These are phyloP conservation scores for Helotiales sp. DNA, from an alignment of 2,329 filamentous ascomycete species.

Conservation along the genomic window DNA sequence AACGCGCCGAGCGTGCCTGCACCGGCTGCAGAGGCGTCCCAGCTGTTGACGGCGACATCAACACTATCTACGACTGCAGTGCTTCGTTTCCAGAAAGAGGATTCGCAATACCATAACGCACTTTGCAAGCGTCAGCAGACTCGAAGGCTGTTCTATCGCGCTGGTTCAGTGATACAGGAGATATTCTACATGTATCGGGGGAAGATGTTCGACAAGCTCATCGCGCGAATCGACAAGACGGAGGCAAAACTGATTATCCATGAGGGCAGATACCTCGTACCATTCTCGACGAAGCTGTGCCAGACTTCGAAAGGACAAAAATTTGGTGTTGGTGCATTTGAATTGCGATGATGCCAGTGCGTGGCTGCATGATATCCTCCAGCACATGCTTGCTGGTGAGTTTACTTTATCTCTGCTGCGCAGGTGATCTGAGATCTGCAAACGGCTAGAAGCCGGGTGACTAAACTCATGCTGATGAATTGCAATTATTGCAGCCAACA, in stretches of 20 bases:
- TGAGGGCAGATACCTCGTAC: background rate
- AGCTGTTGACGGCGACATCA: background rate
- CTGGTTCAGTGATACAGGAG: conserved; percentile 14
- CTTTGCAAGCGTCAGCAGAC: conserved; percentile 1
- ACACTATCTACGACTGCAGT: conserved; percentile 11
- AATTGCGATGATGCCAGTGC: conserved; percentile 14
- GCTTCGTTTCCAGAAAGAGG: conserved; percentile 13
- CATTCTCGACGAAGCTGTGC: background rate
- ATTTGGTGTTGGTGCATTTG: conserved; percentile 6
- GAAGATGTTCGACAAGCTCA: conserved; percentile 12
- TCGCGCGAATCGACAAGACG: conserved; percentile 12
- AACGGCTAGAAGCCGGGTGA: background rate
- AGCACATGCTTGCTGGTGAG: conserved; percentile 15
- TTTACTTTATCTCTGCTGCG: background rate
- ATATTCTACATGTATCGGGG: conserved; percentile 21
- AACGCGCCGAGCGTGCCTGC: background rate
- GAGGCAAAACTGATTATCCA: background rate
- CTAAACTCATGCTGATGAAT: background rate
- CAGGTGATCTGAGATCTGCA: no score
- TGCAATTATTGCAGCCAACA: conserved; percentile 9
- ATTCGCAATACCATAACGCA: conserved; percentile 8
- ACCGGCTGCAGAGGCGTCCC: conserved; percentile 12
- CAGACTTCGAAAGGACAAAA: conserved; percentile 4
- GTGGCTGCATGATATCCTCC: conserved; percentile 20
- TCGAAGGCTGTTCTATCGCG: conserved; percentile 10